Base-by-base conservation (phyloP, 345 rosid genomes). In the Camelina sativa region DNA sequence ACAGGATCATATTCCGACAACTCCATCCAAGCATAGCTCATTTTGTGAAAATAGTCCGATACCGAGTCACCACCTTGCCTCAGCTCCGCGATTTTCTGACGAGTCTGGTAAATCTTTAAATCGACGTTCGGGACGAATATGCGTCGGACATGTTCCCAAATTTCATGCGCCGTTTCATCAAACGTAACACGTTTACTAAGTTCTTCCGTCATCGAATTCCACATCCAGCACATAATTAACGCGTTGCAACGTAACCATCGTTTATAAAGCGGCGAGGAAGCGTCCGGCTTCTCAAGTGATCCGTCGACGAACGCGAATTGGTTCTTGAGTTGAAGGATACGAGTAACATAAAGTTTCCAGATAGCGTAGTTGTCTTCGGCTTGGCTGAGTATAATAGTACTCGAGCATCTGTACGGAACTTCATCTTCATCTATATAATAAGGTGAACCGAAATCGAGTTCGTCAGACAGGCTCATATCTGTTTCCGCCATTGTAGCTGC, bases 301-400 rank as follows among this genome's bases (percentile, higher is more conserved):
- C 57, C 44, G 46, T 65, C 58, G 16, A 65, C 32, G 19, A 65
- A 65, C 7, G 4, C 70, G 32, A 34, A 0, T 25, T 50, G 34
- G 46, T 48, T 50, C 17, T 4, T 30, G 19, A 65, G 7, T 65
- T 7, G 11, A 19, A 65, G 70, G 12, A 48, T 0, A 2, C 0
- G 6, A 0, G 0, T 19, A 11, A 32, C 17, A 9, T 1, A 3
- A 65, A 16, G 17, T 30, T 63, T 63, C 69, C 76, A 63, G 22
- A 5, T 22, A 11, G 7, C 41, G 63, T 62, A 62, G 9, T 63
- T 72, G 55, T 72, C 69, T 62, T 72, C 76, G 7, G n/a, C 46
- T 41, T 41, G 2, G 55, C 53, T 41, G 35, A 72, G 70, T 69
- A 7, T 69, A 13, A 4, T 2, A n/a, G n/a, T n/a, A 11, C 7